These are phyloP conservation scores for cucumber (Cucumis sativus) DNA, from an alignment of 306 rosid genomes.

Conservation along the genomic window Cucumber_9930_V3 NC_026655.2:10811501-10812000, in stretches of 20 bases:
- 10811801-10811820: conserved; percentile 57
- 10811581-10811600: too few species aligned
- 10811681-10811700: neutral
- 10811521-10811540: too few species aligned
- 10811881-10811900: conserved; percentile 66
- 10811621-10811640: too few species aligned
- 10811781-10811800: conserved; percentile 57
- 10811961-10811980: conserved; percentile 27
- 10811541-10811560: too few species aligned
- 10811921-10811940: conserved; percentile 35
- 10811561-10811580: too few species aligned
- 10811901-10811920: conserved; percentile 45
- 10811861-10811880: conserved; percentile 75
- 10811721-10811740: neutral
- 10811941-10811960: conserved; percentile 60
- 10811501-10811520: too few species aligned
- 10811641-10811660: too few species aligned
- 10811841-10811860: conserved; percentile 69
- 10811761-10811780: conserved; percentile 67
- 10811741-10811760: conserved; percentile 69
- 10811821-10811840: conserved; percentile 87
- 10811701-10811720: neutral
- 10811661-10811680: too few species aligned
- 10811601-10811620: too few species aligned
- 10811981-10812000: neutral